Conservation (phyloP, 2,329 filamentous ascomycete genomes). For the Pseudogymnoascus sp. region DNA sequence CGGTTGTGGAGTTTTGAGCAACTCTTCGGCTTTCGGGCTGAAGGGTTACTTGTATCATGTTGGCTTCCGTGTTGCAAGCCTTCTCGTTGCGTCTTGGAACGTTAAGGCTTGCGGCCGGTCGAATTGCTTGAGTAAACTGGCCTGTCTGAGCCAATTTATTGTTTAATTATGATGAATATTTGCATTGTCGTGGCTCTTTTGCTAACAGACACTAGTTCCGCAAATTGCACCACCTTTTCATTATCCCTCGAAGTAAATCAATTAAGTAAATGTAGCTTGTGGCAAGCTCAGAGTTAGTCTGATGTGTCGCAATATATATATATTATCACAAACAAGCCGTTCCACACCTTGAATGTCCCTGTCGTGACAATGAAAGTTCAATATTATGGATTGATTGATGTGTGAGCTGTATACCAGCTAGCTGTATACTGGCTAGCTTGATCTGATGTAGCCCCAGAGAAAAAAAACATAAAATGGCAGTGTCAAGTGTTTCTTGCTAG, state of each 20-base stretch:
- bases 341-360: background rate
- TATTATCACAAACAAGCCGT: no score
- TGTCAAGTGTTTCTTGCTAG: background rate
- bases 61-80: slow-evolving; percentile 48
- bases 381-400: background rate
- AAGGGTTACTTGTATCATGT: slow-evolving; percentile 39
- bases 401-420: background rate
- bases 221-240: background rate
- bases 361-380: background rate
- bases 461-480: background rate
- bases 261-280: background rate
- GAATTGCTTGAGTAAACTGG: slow-evolving; percentile 60
- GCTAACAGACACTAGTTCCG: slow-evolving; percentile 1
- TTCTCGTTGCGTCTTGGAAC: slow-evolving; percentile 51
- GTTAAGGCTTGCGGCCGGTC: slow-evolving; percentile 44
- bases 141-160: slow-evolving; percentile 48
- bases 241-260: background rate
- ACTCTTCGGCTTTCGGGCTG: slow-evolving; percentile 23
- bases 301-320: background rate
- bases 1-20: slow-evolving; percentile 61
- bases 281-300: background rate
- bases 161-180: background rate
- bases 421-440: background rate
- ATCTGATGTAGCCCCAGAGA: background rate
- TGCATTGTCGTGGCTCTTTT: background rate